Percentiles rank a stretch among this genome's conserved stretches.
Evolutionary conservation across 805 yeast genomes (phyloP).

Genomic region (Lachancea sp.): DNA sequence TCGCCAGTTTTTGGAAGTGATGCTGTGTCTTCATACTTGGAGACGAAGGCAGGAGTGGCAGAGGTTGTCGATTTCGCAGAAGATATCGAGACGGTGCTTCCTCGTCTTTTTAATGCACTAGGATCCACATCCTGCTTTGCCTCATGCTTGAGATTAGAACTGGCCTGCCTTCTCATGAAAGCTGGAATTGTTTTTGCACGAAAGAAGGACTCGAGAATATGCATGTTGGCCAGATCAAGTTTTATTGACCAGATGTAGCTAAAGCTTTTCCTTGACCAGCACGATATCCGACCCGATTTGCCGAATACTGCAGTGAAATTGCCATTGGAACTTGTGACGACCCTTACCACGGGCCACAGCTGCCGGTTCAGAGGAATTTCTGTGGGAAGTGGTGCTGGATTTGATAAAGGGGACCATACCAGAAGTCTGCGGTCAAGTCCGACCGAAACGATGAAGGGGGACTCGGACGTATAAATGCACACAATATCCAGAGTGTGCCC

Average conservation of each 20-base stretch:
- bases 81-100: conserved; percentile 24
- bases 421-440: conserved; percentile 68
- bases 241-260: conserved; percentile 52
- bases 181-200: conserved; percentile 48
- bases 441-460: conserved; percentile 59
- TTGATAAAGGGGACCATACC: conserved; percentile 65
- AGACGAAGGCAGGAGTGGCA: conserved; percentile 17
- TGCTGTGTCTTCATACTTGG: conserved; percentile 16
- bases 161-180: conserved; percentile 18
- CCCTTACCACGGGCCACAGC: conserved; percentile 57
- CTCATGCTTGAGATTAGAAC: neutral
- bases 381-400: conserved; percentile 42
- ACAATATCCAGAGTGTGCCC: conserved; percentile 61
- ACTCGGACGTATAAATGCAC: conserved; percentile 49
- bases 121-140: conserved; percentile 3
- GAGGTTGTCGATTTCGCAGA: conserved; percentile 22
- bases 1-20: conserved; percentile 9
- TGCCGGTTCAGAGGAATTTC: conserved; percentile 38
- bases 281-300: conserved; percentile 46
- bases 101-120: conserved; percentile 29
- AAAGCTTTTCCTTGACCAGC: conserved; percentile 53
- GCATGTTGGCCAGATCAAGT: conserved; percentile 33
- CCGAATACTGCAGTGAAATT: conserved; percentile 51
- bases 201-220: conserved; percentile 54
- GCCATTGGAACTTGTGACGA: conserved; percentile 53